These are phyloP conservation scores for Plasmopara viticola DNA, from an alignment of 352 stramenopile genomes.

Conservation along the genomic window DNA sequence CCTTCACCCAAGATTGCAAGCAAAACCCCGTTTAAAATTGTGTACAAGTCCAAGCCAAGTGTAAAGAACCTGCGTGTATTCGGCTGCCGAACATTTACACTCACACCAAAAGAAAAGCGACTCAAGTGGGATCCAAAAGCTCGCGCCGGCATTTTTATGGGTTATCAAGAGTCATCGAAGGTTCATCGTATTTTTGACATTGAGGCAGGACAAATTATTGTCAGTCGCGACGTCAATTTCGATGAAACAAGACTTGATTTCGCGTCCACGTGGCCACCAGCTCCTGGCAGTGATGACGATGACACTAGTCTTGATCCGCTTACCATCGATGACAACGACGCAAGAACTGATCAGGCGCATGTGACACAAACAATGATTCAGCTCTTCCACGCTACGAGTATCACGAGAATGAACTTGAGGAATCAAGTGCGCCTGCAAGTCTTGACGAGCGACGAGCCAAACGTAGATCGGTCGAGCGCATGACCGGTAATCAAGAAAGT, in stretches of 20 bases:
- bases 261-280: no score
- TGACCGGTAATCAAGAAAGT: no score
- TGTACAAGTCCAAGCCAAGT: slow-evolving; percentile 7
- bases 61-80: slow-evolving; percentile 9
- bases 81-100: background rate
- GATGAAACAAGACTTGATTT: background rate
- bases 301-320: no score
- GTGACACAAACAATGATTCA: no score
- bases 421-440: no score
- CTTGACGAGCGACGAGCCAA: background rate
- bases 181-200: slow-evolving; percentile 7
- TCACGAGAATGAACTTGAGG: background rate
- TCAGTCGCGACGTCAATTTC: slow-evolving; percentile 1
- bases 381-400: no score
- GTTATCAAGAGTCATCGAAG: slow-evolving; percentile 6
- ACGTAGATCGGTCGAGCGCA: no score
- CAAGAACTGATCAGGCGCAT: no score
- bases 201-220: background rate
- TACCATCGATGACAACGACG: no score
- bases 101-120: slow-evolving; percentile 4
- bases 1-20: no score
- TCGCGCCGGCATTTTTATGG: background rate
- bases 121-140: slow-evolving; percentile 9
- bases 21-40: slow-evolving; percentile 1
- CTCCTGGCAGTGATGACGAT: no score